Evolutionary conservation across 306 rosid genomes (phyloP), one percentile per base, ranked within the genome.

Genomic region (Mucuna pruriens): DNA sequence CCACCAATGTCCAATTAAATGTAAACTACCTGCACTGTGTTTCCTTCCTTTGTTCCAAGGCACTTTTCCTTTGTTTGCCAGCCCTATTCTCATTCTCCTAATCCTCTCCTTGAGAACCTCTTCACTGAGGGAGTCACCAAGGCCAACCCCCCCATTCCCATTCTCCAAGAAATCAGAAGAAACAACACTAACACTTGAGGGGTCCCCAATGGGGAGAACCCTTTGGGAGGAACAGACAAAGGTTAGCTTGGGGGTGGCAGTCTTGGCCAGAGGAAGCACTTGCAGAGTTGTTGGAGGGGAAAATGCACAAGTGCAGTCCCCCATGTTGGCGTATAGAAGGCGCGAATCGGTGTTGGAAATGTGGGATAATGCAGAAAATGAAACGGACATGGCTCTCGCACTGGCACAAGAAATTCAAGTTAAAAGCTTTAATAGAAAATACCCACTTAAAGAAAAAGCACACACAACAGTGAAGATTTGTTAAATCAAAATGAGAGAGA

Each of bases 11-110:
- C 67, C 8, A 15, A 6, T 29, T 4, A 64, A 64, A 36, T 17
- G 16, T 33, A 3, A 71, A 19, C 80, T 86, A 93, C 98, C 98
- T 81, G 87, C 70, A 68, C 81, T 79, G 83, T 95, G 99, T 78
- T 92, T 88, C 91, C 82, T 90, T 80, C 97, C 98, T 77, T 93
- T 95, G 89, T 95, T 95, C 99, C 99, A 95, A 49, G 97, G 97
- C n/a, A 87, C 92, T 82, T 49, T 91, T 67, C 97, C 97, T 84
- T 84, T 93, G 91, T 95, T 95, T 4, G 98, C 98, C 34, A 88
- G 80, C 69, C 94, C 99, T 77, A 93, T 95, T 78, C 75, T 93
- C 68, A 65, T 76, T 84, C 98, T 86, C 70, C 98, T 88, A 73
- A 69, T 86, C 86, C 78, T 83, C 83, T 95, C 99, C 85, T 85